Conservation (phyloP, 306 rosid genomes). For the Dryas alaskensis region DNA sequence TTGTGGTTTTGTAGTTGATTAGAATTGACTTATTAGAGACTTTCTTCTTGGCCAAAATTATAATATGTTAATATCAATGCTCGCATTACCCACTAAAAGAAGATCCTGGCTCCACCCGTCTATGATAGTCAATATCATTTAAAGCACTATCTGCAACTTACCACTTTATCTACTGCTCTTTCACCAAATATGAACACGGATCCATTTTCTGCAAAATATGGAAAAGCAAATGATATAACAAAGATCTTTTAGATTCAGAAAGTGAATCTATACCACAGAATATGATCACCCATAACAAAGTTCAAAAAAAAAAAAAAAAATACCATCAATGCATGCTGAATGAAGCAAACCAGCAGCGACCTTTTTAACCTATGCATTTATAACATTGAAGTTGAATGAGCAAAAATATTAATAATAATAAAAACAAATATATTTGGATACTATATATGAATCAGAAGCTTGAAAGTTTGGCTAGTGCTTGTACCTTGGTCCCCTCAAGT, state of each 20-base stretch:
- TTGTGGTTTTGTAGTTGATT: not conserved
- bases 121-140: not conserved
- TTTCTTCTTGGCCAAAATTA: not conserved
- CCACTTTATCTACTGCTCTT: conserved; percentile 62
- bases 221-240: conserved; percentile 21
- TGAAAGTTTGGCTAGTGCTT: conserved; percentile 24
- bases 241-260: conserved; percentile 3
- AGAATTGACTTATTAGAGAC: not conserved
- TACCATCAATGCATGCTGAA: conserved; percentile 90
- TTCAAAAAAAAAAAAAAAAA: conserved; percentile 16
- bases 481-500: conserved; percentile 88
- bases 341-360: conserved; percentile 85
- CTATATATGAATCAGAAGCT: conserved; percentile 22
- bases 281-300: not conserved
- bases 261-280: conserved; percentile 6
- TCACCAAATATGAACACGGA: conserved; percentile 74
- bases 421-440: not conserved
- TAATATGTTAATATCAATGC: not conserved
- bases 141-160: conserved; percentile 29
- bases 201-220: conserved; percentile 72
- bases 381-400: not conserved
- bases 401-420: not conserved
- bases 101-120: not conserved
- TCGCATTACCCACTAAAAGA: not conserved
- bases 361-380: conserved; percentile 51